Evolutionary conservation across 1,284 basidiomycete species (phyloP).

Genomic region (Volvariella surrecta): DNA sequence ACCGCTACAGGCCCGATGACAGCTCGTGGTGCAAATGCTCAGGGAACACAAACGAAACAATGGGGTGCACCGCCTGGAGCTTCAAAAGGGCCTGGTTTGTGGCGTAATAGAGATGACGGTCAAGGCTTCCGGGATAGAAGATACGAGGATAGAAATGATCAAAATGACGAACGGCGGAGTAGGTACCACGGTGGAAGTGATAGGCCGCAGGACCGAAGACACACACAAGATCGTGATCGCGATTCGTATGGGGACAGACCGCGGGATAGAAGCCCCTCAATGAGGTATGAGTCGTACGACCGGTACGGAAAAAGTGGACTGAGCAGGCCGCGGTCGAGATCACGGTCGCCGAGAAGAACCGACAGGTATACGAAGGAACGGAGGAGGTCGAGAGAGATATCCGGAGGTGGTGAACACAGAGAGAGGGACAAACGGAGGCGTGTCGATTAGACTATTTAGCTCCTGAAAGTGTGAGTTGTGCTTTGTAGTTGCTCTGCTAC

Average conservation of each 20-base stretch:
- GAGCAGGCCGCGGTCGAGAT: conserved; percentile 19
- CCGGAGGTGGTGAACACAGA: conserved; percentile 22
- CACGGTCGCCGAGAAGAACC: conserved; percentile 16
- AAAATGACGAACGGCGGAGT: conserved; percentile 12
- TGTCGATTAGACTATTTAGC: conserved; percentile 18
- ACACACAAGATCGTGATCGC: conserved; percentile 9
- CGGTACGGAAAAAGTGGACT: conserved; percentile 14
- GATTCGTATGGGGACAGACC: conserved; percentile 11
- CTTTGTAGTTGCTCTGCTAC: background rate
- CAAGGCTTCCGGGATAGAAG: conserved; percentile 6
- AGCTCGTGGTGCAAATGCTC: conserved; percentile 38
- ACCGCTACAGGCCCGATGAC: conserved; percentile 32
- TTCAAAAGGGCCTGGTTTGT: conserved; percentile 21
- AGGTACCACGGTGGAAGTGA: conserved; percentile 15
- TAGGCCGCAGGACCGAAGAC: conserved; percentile 18
- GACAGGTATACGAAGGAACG: conserved; percentile 20
- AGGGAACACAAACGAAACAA: conserved; percentile 30
- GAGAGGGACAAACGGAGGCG: conserved; percentile 33
- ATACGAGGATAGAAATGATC: background rate
- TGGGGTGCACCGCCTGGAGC: conserved; percentile 13
- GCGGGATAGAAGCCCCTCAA: conserved; percentile 3
- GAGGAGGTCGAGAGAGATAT: conserved; percentile 36
- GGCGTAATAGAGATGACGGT: conserved; percentile 32
- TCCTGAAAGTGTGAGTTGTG: conserved; percentile 3
- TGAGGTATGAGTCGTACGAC: conserved; percentile 14